Evolutionary conservation across 208 protist species (phyloP), one percentile per base, ranked within the genome.

Genomic region (Acanthamoeba culbertsoni): DNA sequence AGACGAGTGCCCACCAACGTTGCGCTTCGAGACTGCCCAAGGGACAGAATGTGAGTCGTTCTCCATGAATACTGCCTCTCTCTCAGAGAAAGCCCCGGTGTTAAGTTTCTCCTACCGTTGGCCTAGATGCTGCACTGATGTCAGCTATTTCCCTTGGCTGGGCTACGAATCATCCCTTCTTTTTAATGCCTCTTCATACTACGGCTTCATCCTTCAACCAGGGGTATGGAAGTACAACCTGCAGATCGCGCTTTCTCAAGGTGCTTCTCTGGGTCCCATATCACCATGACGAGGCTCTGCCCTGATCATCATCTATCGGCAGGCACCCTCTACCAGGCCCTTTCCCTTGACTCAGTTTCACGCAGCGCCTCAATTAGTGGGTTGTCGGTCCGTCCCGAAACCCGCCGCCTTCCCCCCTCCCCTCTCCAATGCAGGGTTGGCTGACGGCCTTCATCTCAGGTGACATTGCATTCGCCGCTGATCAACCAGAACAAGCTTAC

Each of bases 161-260:
- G 84, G 84, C 43, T 91, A 59, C 48, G 84, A 59, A 7, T n/a
- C 51, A 7, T 62, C 45, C 10, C 55, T 91, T 43, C 33, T 35
- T 16, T 68, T 71, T n/a, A 91, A 91, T 33, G 16, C 12, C 20
- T 68, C 51, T 33, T 8, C 26, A 2, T 91, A 31, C 16, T 48
- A 91, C 40, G 84, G 26, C 43, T 91, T 62, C 84, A 14, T 51
- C 10, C 26, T 71, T 14, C 48, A 31, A 2, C 10, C 23, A 8
- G 84, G 84, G 28, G 26, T 43, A 20, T 91, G 84, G 84, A 68
- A 45, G 33, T 91, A 91, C 55, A 51, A 59, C 33, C 20, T 91
- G 23, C 51, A 91, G 84, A 37, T 91, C 31, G 37, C 53, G n/a
- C 33, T 68, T 8, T 71, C 84, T 2, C 84, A 91, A 31, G 84